Evolutionary conservation across 1,139 yeast genomes (phyloP).

Genomic region (Candida sanyaensis): DNA sequence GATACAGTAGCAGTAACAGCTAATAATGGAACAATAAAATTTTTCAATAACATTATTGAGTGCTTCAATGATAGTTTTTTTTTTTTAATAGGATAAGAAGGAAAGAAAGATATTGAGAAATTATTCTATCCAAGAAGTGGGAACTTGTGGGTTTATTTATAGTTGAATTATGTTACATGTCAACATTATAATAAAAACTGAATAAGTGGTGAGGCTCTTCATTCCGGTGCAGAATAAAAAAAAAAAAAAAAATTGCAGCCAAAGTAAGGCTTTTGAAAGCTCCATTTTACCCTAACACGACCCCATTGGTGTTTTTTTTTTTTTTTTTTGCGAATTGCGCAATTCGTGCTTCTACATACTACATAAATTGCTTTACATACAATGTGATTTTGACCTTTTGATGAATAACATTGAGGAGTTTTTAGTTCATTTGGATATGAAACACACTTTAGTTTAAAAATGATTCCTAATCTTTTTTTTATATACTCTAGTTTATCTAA

Average conservation of each 20-base stretch:
- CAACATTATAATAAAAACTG: too few species aligned
- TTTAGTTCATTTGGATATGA: slow-evolving; percentile 1
- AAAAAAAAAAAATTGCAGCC: too few species aligned
- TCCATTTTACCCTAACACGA: too few species aligned
- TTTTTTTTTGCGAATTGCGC: too few species aligned
- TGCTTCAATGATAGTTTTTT: not conserved
- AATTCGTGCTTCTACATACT: too few species aligned
- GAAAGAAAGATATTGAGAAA: not conserved
- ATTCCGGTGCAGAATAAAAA: too few species aligned
- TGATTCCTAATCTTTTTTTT: not conserved
- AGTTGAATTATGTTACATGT: not conserved
- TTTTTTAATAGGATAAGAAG: not conserved
- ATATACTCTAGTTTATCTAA: not conserved
- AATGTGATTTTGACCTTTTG: too few species aligned
- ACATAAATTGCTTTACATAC: too few species aligned
- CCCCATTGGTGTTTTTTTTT: too few species aligned
- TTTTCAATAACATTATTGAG: slow-evolving; percentile 4
- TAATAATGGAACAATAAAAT: slow-evolving; percentile 5
- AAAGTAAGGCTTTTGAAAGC: too few species aligned
- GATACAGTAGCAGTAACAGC: slow-evolving; percentile 5
- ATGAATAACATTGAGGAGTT: not conserved
- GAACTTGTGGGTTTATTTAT: not conserved
- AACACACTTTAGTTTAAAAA: not conserved
- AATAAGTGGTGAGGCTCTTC: too few species aligned
- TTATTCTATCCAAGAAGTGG: not conserved